Conservation (phyloP, 306 rosid species). For the Pachyrhizus erosus region DNA sequence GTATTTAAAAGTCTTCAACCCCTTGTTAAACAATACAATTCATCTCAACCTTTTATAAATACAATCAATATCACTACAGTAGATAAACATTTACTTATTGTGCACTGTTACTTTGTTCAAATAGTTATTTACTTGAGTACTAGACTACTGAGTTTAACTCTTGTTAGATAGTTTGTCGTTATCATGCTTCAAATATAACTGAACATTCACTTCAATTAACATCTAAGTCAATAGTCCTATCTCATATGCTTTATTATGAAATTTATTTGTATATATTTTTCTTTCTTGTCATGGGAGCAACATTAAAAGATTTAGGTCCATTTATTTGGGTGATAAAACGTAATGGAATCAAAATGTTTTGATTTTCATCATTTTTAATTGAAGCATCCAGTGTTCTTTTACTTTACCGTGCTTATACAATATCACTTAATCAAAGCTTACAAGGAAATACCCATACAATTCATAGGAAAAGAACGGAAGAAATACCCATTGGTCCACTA, state of each 20-base stretch:
- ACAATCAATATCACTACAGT: too few species aligned
- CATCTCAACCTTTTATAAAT: too few species aligned
- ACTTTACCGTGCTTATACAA: background rate
- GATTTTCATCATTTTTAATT: background rate
- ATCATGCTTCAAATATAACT: too few species aligned
- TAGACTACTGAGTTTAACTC: too few species aligned
- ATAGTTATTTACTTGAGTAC: too few species aligned
- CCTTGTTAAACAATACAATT: too few species aligned
- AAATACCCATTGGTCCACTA: background rate
- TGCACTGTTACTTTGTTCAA: too few species aligned
- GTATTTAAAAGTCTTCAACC: too few species aligned
- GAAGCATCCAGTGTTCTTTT: background rate
- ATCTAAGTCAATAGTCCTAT: too few species aligned
- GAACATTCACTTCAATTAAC: too few species aligned
- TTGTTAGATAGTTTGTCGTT: too few species aligned
- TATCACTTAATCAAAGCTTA: constrained; percentile 11
- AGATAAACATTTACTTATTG: too few species aligned
- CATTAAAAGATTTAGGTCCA: background rate
- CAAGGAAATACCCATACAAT: background rate
- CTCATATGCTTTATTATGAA: background rate
- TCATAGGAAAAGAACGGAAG: background rate
- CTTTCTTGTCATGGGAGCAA: background rate
- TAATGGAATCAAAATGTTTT: constrained; percentile 7
- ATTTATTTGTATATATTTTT: background rate
- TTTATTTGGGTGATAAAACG: background rate